phyloP scores from a whole-genome alignment of 2,329 filamentous ascomycete species.

The Fusarium subglutinans region DNA sequence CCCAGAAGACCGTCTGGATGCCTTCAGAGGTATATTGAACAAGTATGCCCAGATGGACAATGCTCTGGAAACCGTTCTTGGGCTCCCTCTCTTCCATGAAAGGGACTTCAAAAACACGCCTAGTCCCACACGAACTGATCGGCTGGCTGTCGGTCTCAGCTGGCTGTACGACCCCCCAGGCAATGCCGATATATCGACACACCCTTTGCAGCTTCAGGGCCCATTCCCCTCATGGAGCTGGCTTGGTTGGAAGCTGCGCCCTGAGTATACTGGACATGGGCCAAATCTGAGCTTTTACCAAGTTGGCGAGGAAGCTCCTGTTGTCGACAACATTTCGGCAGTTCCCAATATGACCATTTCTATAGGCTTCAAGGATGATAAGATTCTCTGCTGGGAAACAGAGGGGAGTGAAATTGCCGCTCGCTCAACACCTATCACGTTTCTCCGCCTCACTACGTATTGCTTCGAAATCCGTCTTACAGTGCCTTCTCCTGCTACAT shows the following conservation, averaged over 20 bases:
- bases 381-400: slow-evolving; percentile 49
- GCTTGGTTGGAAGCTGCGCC: slow-evolving; percentile 48
- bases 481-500: slow-evolving; percentile 14
- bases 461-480: slow-evolving; percentile 46
- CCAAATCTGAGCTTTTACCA: slow-evolving; percentile 47
- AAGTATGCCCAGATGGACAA: slow-evolving; percentile 42
- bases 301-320: slow-evolving; percentile 41
- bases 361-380: slow-evolving; percentile 47
- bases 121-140: slow-evolving; percentile 47
- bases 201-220: slow-evolving; percentile 42
- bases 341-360: slow-evolving; percentile 48
- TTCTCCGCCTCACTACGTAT: slow-evolving; percentile 48
- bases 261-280: slow-evolving; percentile 36
- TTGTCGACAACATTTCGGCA: slow-evolving; percentile 44
- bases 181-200: slow-evolving; percentile 25
- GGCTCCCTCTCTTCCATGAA: slow-evolving; percentile 48
- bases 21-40: slow-evolving; percentile 46
- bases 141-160: slow-evolving; percentile 48
- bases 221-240: slow-evolving; percentile 52
- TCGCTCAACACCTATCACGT: slow-evolving; percentile 41
- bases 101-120: slow-evolving; percentile 43
- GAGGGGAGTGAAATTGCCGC: slow-evolving; percentile 46
- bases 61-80: slow-evolving; percentile 45
- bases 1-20: slow-evolving; percentile 46
- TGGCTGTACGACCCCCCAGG: slow-evolving; percentile 45